Conservation (phyloP, 208 protist genomes). For the Kentomonas sorsogonicus region DNA sequence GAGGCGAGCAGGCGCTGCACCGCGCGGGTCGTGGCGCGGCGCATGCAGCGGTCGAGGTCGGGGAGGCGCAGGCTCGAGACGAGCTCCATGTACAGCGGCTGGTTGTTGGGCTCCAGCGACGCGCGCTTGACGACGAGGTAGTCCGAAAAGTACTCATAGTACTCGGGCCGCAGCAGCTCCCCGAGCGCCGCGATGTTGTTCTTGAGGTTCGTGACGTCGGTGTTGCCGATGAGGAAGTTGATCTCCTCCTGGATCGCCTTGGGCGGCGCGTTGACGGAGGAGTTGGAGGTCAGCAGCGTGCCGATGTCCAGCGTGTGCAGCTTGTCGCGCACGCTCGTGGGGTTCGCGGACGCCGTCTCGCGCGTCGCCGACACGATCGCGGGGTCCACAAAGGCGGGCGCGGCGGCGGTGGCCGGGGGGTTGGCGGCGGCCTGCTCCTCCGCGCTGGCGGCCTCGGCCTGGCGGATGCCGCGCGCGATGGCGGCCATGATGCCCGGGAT, state of each 20-base stretch:
- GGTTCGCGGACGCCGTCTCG: conserved; percentile 12
- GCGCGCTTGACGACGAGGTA: conserved; percentile 98
- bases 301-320: conserved; percentile 86
- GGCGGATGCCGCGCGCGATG: conserved; percentile 78
- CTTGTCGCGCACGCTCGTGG: conserved; percentile 18
- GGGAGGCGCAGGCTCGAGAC: conserved; percentile 70
- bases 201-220: conserved; percentile 78
- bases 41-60: conserved; percentile 82
- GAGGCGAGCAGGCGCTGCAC: conserved; percentile 89
- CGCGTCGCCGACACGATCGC: conserved; percentile 53
- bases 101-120: conserved; percentile 98
- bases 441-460: conserved; percentile 48
- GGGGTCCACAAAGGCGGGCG: conserved; percentile 46
- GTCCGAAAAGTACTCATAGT: conserved; percentile 91
- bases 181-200: conserved; percentile 75
- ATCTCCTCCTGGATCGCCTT: conserved; percentile 88
- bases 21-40: conserved; percentile 73
- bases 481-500: conserved; percentile 87
- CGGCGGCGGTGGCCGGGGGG: conserved; percentile 18
- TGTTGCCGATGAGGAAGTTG: conserved; percentile 91
- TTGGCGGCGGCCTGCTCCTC: conserved; percentile 19
- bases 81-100: conserved; percentile 89
- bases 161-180: conserved; percentile 76
- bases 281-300: conserved; percentile 65
- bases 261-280: conserved; percentile 72